Percentiles rank a stretch among this genome's conserved stretches.
These are phyloP conservation scores for Hyaloscypha bicolor DNA, from an alignment of 495 filamentous ascomycete genomes.

Conservation along the genomic window DNA sequence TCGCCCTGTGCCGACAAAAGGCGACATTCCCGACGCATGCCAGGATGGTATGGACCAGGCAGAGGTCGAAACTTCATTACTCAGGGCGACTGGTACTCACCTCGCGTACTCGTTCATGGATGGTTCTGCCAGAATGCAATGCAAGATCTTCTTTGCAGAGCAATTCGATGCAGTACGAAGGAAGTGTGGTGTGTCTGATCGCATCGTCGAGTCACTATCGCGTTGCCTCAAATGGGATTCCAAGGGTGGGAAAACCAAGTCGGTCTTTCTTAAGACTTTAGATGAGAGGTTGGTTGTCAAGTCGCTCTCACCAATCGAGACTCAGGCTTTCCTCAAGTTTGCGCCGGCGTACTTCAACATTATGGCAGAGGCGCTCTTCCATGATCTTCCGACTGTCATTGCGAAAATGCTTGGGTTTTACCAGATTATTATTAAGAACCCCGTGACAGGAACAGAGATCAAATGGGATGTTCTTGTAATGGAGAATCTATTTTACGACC, in stretches of 20 bases:
- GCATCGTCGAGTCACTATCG: constrained; percentile 92
- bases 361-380: constrained; percentile 94
- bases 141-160: constrained; percentile 97
- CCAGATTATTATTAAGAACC: constrained; percentile 95
- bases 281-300: constrained; percentile 89
- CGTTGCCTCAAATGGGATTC: constrained; percentile 98
- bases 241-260: constrained; percentile 97
- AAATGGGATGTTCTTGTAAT: constrained; percentile 93
- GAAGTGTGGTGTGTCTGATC: constrained; percentile 89
- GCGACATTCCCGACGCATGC: constrained; percentile 19
- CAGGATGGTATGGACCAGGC: constrained; percentile 43
- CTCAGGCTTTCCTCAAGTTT: constrained; percentile 89
- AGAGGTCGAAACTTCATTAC: constrained; percentile 74
- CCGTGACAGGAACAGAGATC: constrained; percentile 87
- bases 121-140: constrained; percentile 89
- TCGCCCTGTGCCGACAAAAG: constrained; percentile 11
- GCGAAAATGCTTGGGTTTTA: constrained; percentile 99
- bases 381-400: constrained; percentile 94
- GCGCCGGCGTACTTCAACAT: constrained; percentile 97
- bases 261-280: constrained; percentile 95
- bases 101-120: constrained; percentile 93
- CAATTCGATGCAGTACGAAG: constrained; percentile 94
- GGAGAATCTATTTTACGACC: constrained; percentile 99
- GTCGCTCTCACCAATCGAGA: constrained; percentile 86
- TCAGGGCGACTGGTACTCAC: constrained; percentile 84